Evolutionary conservation across 768 basidiomycete species (phyloP).

Genomic region (Mycena albidolilacea): DNA sequence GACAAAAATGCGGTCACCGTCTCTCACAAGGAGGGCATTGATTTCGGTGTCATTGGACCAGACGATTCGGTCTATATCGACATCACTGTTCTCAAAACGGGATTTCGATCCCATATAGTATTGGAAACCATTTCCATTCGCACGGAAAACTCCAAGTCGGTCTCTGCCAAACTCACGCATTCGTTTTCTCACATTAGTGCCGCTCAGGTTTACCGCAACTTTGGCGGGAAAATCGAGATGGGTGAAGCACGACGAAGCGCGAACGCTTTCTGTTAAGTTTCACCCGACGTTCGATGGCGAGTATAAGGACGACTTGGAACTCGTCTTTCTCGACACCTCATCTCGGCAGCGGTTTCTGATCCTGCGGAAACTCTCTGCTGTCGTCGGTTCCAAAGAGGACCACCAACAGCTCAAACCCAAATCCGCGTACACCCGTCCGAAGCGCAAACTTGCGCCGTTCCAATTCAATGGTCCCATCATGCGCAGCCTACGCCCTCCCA

Average conservation of each 20-base stretch:
- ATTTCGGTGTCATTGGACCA: constrained; percentile 65
- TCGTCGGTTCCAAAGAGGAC: constrained; percentile 65
- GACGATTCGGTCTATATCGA: constrained; percentile 47
- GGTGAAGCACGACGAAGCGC: constrained; percentile 44
- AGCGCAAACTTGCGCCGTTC: constrained; percentile 42
- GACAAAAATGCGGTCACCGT: constrained; percentile 66
- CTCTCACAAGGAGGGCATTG: constrained; percentile 54
- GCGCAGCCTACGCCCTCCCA: constrained; percentile 55
- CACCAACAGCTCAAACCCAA: constrained; percentile 62
- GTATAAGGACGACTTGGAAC: constrained; percentile 64
- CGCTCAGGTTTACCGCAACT: constrained; percentile 50
- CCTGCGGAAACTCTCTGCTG: constrained; percentile 59
- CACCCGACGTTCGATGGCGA: constrained; percentile 57
- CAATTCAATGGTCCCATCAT: constrained; percentile 49
- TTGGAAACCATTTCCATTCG: constrained; percentile 36
- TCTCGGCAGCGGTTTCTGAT: constrained; percentile 60
- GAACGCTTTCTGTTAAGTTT: constrained; percentile 50
- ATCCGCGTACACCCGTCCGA: constrained; percentile 55
- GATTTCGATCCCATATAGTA: constrained; percentile 28
- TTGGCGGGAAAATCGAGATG: constrained; percentile 50
- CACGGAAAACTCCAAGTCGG: constrained; percentile 26
- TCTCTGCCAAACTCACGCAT: not conserved
- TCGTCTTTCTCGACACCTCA: constrained; percentile 57
- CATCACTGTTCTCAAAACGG: constrained; percentile 46
- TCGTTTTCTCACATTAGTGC: not conserved